phyloP scores from a whole-genome alignment of 1,284 basidiomycete genomes.

The Vanrija sp. region DNA sequence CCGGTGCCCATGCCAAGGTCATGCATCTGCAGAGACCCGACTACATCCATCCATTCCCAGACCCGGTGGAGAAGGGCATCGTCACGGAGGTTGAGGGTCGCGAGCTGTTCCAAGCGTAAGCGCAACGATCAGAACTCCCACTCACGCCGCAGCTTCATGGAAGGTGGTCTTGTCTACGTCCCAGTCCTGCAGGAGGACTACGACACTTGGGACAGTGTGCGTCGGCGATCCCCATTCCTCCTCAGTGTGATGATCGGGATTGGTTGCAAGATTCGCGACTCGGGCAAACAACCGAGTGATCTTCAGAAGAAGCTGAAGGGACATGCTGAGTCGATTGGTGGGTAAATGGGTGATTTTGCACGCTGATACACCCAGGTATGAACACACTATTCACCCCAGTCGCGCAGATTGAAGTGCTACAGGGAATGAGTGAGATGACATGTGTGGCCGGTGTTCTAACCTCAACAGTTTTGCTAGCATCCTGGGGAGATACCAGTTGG shows the following conservation, averaged over 20 bases:
- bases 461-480: slow-evolving; percentile 32
- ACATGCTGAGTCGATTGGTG: slow-evolving; percentile 75
- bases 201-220: slow-evolving; percentile 65
- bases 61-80: slow-evolving; percentile 53
- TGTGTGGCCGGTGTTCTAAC: not conserved
- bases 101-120: slow-evolving; percentile 64
- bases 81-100: slow-evolving; percentile 70
- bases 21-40: slow-evolving; percentile 28
- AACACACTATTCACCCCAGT: slow-evolving; percentile 81
- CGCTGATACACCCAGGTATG: slow-evolving; percentile 45
- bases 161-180: slow-evolving; percentile 77
- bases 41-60: slow-evolving; percentile 28
- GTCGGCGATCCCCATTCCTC: slow-evolving; percentile 35
- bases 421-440: slow-evolving; percentile 60
- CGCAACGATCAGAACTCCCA: slow-evolving; percentile 16
- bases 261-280: slow-evolving; percentile 74
- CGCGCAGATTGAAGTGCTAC: slow-evolving; percentile 72
- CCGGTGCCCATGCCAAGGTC: slow-evolving; percentile 7
- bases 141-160: slow-evolving; percentile 56
- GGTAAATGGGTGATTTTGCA: not conserved
- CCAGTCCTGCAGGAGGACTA: slow-evolving; percentile 72
- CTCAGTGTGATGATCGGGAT: slow-evolving; percentile 77
- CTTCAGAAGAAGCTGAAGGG: slow-evolving; percentile 51
- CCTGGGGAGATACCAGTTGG: slow-evolving; percentile 45
- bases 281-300: slow-evolving; percentile 57